These are phyloP conservation scores for Neoascochyta sp. DNA, from an alignment of 2,329 filamentous ascomycete genomes.

Conservation along the genomic window DNA sequence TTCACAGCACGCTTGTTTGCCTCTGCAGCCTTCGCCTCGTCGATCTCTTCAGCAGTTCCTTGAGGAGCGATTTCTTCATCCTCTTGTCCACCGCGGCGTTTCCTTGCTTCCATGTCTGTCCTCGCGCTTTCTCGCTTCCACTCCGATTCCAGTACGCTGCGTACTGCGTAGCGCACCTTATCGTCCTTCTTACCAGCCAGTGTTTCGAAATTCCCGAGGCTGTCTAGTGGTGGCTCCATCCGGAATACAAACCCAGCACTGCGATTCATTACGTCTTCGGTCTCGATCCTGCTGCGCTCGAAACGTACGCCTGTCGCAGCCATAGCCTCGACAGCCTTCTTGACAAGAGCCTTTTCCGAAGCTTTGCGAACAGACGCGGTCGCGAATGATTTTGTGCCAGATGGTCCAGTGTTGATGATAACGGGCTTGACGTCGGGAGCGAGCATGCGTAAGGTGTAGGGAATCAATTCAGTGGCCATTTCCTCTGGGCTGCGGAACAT, in stretches of 20 bases:
- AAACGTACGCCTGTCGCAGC: conserved; percentile 77
- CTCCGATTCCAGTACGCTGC: conserved; percentile 90
- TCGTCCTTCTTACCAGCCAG: conserved; percentile 56
- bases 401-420: conserved; percentile 61
- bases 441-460: conserved; percentile 78
- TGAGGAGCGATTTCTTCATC: conserved; percentile 13
- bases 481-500: conserved; percentile 76
- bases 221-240: conserved; percentile 90
- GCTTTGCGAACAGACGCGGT: conserved; percentile 87
- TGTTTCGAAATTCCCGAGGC: conserved; percentile 70
- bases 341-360: conserved; percentile 75
- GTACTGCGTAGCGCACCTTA: conserved; percentile 84
- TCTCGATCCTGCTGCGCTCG: conserved; percentile 75
- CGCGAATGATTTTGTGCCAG: conserved; percentile 43
- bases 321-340: conserved; percentile 75
- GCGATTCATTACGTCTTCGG: conserved; percentile 50
- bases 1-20: conserved; percentile 50
- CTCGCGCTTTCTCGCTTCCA: conserved; percentile 68
- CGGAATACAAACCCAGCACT: conserved; percentile 75
- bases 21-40: conserved; percentile 21
- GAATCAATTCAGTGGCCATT: conserved; percentile 76
- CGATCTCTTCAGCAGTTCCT: conserved; percentile 14
- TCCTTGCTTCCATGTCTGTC: conserved; percentile 63
- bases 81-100: conserved; percentile 46
- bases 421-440: conserved; percentile 90